These are phyloP conservation scores for Fusarium bactridioides DNA, from an alignment of 2,329 filamentous ascomycete species.

Conservation along the genomic window DNA sequence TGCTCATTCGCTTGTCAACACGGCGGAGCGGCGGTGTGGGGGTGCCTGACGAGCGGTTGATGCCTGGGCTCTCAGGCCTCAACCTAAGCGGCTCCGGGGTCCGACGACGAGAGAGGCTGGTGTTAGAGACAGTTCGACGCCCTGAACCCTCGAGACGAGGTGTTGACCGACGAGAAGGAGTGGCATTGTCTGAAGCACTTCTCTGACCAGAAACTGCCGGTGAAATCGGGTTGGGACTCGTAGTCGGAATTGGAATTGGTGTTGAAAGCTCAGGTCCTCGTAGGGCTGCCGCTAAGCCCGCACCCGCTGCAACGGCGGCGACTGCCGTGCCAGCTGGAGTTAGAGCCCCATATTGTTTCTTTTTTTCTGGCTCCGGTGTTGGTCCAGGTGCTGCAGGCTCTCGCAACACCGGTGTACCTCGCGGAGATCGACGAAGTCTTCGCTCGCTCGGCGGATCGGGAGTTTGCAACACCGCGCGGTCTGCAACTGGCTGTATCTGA, in stretches of 20 bases:
- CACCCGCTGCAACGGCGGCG: conserved; percentile 19
- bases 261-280: conserved; percentile 15
- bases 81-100: conserved; percentile 63
- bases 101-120: conserved; percentile 58
- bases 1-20: conserved; percentile 72
- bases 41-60: conserved; percentile 49
- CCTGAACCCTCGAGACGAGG: conserved; percentile 36
- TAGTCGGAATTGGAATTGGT: conserved; percentile 19
- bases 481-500: conserved; percentile 34
- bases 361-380: conserved; percentile 58
- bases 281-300: conserved; percentile 29
- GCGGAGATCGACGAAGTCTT: conserved; percentile 45
- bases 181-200: conserved; percentile 51
- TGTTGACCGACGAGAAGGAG: conserved; percentile 31
- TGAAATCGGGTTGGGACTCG: conserved; percentile 16
- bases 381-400: conserved; percentile 48
- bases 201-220: conserved; percentile 22
- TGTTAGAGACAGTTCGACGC: conserved; percentile 61
- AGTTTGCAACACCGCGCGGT: conserved; percentile 37
- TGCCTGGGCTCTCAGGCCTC: conserved; percentile 71
- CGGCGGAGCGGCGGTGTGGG: conserved; percentile 76
- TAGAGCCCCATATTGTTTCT: conserved; percentile 45
- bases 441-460: conserved; percentile 42
- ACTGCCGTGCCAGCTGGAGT: conserved; percentile 24
- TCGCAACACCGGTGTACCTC: conserved; percentile 50